Conservation (phyloP, 2,329 filamentous ascomycete species). For the Pochonia chlamydosporia region DNA sequence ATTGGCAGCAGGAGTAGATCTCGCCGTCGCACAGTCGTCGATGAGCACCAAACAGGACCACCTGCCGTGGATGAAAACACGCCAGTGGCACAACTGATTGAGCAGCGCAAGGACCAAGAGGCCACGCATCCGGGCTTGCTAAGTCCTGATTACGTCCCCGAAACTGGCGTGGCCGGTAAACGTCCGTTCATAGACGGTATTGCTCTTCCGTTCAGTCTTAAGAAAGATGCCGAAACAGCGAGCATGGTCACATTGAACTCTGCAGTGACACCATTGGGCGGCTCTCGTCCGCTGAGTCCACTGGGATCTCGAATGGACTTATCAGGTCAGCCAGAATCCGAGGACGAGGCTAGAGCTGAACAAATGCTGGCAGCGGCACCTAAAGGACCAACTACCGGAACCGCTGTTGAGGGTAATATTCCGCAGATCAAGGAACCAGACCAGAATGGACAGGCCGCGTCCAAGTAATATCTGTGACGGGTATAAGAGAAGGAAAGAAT, state of each 20-base stretch:
- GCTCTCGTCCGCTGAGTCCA: slow-evolving; percentile 28
- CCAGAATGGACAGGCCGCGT: not conserved
- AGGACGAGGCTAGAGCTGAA: slow-evolving; percentile 8
- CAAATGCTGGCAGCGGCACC: slow-evolving; percentile 5
- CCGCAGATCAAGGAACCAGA: slow-evolving; percentile 20
- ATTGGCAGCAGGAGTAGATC: slow-evolving; percentile 33
- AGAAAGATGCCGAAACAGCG: slow-evolving; percentile 57
- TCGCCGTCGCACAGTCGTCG: slow-evolving; percentile 39
- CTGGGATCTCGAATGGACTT: slow-evolving; percentile 2
- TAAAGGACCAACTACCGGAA: slow-evolving; percentile 33
- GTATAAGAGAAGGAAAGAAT: not conserved
- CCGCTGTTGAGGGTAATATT: slow-evolving; percentile 38
- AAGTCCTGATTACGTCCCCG: slow-evolving; percentile 35
- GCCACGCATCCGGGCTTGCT: slow-evolving; percentile 35
- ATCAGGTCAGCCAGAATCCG: slow-evolving; percentile 1
- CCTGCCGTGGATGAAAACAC: slow-evolving; percentile 30
- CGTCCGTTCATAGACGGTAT: slow-evolving; percentile 63
- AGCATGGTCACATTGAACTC: slow-evolving; percentile 65
- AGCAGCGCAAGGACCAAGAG: slow-evolving; percentile 33
- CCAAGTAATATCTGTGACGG: not conserved
- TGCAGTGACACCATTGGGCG: slow-evolving; percentile 20
- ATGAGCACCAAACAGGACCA: slow-evolving; percentile 43
- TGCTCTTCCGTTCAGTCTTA: slow-evolving; percentile 67
- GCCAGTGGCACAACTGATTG: slow-evolving; percentile 36
- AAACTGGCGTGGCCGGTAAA: slow-evolving; percentile 51